Percentiles rank a stretch among this genome's conserved stretches.
These are phyloP conservation scores for Pseudoturritis turrita DNA, from an alignment of 345 rosid genomes.

Conservation along the genomic window DNA sequence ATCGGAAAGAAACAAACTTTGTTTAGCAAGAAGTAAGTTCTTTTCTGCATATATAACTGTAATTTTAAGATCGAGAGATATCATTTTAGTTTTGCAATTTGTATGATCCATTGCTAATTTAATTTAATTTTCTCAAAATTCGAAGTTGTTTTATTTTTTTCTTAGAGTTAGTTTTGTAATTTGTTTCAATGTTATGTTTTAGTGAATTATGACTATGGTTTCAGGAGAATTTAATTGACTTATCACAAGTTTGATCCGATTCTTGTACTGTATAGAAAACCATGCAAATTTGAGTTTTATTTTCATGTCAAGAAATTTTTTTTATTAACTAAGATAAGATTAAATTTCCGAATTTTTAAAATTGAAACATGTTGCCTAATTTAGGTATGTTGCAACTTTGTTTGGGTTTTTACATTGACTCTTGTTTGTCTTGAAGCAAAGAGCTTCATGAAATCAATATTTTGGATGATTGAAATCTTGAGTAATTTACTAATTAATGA, in stretches of 20 bases:
- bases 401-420: not conserved
- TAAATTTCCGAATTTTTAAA: not conserved
- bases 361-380: not conserved
- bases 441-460: slow-evolving; percentile 58
- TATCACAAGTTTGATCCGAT: not conserved
- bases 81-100: not conserved
- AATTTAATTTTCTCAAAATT: not conserved
- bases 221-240: slow-evolving; percentile 3
- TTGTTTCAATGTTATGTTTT: not conserved
- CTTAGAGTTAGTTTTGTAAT: not conserved
- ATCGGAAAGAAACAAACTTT: slow-evolving; percentile 10
- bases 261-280: not conserved
- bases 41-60: not conserved
- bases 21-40: not conserved
- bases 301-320: not conserved
- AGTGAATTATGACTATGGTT: not conserved
- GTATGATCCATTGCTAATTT: not conserved
- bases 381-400: not conserved
- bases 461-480: no score
- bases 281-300: not conserved
- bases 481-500: no score
- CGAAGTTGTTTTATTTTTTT: not conserved
- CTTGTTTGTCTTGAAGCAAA: not conserved
- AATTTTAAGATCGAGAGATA: not conserved
- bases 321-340: not conserved